phyloP scores from a whole-genome alignment of 176 grass and related monocot species.

The Saccharum spontaneum region DNA sequence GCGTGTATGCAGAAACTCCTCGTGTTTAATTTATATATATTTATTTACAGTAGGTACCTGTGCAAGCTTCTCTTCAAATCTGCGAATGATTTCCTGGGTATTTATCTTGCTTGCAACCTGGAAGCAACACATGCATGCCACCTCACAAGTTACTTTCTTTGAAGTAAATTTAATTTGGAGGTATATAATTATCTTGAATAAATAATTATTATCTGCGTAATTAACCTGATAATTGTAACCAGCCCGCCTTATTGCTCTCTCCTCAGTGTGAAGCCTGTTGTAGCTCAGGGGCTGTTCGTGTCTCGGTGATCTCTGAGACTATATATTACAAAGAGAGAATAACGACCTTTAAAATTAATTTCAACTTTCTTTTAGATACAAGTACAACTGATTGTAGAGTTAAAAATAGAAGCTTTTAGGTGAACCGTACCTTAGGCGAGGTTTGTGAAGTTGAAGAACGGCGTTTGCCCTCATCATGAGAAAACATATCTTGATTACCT shows the following conservation, averaged over 20 bases:
- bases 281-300: conserved; percentile 54
- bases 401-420: conserved; percentile 10
- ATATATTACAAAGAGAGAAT: neutral
- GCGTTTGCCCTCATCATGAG: conserved; percentile 39
- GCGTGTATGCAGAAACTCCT: neutral
- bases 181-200: neutral
- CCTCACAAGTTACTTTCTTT: neutral
- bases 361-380: neutral
- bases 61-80: conserved; percentile 81
- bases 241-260: conserved; percentile 68
- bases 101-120: conserved; percentile 91
- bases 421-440: conserved; percentile 37
- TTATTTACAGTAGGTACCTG: conserved; percentile 32
- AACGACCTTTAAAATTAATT: neutral
- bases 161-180: neutral
- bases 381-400: neutral
- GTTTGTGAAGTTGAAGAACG: conserved; percentile 46
- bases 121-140: neutral
- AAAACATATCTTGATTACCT: conserved; percentile 20
- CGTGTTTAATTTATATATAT: too few species aligned
- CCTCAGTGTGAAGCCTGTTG: conserved; percentile 74
- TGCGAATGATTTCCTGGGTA: conserved; percentile 74
- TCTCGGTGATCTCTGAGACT: conserved; percentile 38
- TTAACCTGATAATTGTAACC: conserved; percentile 78
- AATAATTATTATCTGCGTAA: neutral